phyloP scores from a whole-genome alignment of 768 basidiomycete species.

The Postia placenta region DNA sequence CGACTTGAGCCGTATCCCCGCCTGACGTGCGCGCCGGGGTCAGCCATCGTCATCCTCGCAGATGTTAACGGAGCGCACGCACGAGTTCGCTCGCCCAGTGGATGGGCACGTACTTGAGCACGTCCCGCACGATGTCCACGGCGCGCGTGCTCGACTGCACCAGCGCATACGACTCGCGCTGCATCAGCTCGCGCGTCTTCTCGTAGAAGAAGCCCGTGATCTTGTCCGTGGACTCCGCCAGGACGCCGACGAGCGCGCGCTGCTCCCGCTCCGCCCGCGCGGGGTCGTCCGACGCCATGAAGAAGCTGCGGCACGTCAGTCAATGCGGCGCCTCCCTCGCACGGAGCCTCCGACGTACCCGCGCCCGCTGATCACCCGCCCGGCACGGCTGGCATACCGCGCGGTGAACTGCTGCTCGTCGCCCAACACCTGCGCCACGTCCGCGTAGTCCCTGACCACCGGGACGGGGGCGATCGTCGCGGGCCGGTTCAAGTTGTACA shows the following conservation, averaged over 20 bases:
- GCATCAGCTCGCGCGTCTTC: constrained; percentile 55
- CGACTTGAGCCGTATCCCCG: constrained; percentile 66
- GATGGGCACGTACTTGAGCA: constrained; percentile 59
- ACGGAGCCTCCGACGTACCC: constrained; percentile 39
- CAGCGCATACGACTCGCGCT: constrained; percentile 45
- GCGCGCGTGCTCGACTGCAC: constrained; percentile 46
- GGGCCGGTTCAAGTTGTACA: constrained; percentile 55
- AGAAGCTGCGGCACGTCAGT: constrained; percentile 46
- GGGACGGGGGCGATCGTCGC: constrained; percentile 19
- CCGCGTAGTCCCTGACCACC: constrained; percentile 40
- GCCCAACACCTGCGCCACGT: constrained; percentile 48
- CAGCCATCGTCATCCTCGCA: constrained; percentile 3
- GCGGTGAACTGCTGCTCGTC: constrained; percentile 38
- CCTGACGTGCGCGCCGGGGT: constrained; percentile 34
- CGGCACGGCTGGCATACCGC: constrained; percentile 45
- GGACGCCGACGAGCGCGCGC: constrained; percentile 38
- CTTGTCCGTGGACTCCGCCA: constrained; percentile 40
- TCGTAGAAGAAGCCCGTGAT: constrained; percentile 61
- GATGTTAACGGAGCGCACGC: constrained; percentile 18
- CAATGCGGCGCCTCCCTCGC: background rate
- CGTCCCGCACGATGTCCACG: constrained; percentile 65
- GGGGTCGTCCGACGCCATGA: constrained; percentile 43
- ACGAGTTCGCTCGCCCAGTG: constrained; percentile 72
- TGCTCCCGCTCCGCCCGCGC: constrained; percentile 37
- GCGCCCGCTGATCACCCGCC: constrained; percentile 47